These are phyloP conservation scores for Cryoendolithus antarcticus DNA, from an alignment of 2,329 filamentous ascomycete species.

Conservation along the genomic window DNA sequence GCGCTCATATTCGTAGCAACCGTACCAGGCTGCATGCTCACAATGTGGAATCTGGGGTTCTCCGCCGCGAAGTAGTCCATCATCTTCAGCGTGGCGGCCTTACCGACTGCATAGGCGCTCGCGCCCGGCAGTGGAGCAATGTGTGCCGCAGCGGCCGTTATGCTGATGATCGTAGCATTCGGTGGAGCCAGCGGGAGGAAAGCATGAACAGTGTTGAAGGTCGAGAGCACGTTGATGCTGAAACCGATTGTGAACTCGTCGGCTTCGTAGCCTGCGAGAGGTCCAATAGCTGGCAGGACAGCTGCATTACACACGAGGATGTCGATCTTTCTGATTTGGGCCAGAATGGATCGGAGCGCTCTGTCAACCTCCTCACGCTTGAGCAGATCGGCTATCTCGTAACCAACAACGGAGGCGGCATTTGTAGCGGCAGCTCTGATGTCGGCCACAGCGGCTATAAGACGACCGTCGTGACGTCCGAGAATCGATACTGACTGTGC, in stretches of 20 bases:
- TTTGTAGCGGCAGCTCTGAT: slow-evolving; percentile 22
- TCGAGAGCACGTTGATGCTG: slow-evolving; percentile 23
- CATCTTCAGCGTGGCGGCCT: slow-evolving; percentile 3
- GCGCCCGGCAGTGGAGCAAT: slow-evolving; percentile 10
- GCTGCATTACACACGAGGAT: slow-evolving; percentile 30
- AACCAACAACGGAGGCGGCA: slow-evolving; percentile 16
- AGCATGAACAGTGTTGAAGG: slow-evolving; percentile 22
- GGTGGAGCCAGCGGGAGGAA: slow-evolving; percentile 24
- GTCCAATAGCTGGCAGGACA: slow-evolving; percentile 16
- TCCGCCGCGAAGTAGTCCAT: slow-evolving; percentile 3
- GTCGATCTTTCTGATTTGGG: slow-evolving; percentile 22
- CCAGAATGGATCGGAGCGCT: too few relatives aligned
- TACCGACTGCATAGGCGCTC: slow-evolving; percentile 3
- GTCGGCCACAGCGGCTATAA: slow-evolving; percentile 22
- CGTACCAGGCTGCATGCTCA: slow-evolving; percentile 1
- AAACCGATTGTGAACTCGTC: slow-evolving; percentile 24
- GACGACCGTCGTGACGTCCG: slow-evolving; percentile 24
- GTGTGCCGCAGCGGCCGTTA: slow-evolving; percentile 25
- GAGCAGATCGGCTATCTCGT: slow-evolving; percentile 19
- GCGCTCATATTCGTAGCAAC: neutral
- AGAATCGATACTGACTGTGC: slow-evolving; percentile 18
- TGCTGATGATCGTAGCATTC: slow-evolving; percentile 20
- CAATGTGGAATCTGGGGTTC: slow-evolving; percentile 3
- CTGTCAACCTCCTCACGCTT: slow-evolving; percentile 7
- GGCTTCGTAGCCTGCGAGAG: slow-evolving; percentile 18